phyloP scores from a whole-genome alignment of 495 filamentous ascomycete species.

The Cercophora scortea region DNA sequence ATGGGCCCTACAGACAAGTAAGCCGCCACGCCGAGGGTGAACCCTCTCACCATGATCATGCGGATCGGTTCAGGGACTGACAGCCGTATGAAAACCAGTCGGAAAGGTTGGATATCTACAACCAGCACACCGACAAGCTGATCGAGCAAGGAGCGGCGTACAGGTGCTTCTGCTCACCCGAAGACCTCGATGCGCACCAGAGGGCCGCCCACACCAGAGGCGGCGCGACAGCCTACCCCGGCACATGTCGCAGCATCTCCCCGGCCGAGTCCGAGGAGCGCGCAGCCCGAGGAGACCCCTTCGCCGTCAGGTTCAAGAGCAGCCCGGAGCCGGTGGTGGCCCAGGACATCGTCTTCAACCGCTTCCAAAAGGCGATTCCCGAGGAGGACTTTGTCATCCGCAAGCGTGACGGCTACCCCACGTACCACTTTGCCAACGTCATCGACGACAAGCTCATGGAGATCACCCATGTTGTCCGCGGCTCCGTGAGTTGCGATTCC shows the following conservation, averaged over 20 bases:
- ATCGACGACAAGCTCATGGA: conserved; percentile 92
- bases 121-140: conserved; percentile 60
- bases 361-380: conserved; percentile 36
- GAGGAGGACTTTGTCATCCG: conserved; percentile 62
- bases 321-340: conserved; percentile 51
- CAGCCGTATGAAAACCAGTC: conserved; percentile 45
- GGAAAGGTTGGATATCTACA: conserved; percentile 68
- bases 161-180: conserved; percentile 81
- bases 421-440: conserved; percentile 95
- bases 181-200: conserved; percentile 59
- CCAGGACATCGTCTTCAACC: conserved; percentile 70
- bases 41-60: neutral
- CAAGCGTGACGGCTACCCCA: conserved; percentile 86
- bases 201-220: conserved; percentile 50
- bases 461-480: conserved; percentile 91
- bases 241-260: conserved; percentile 62
- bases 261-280: conserved; percentile 59
- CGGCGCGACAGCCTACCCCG: conserved; percentile 63
- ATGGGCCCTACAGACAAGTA: conserved; percentile 84
- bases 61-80: neutral
- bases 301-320: conserved; percentile 69
- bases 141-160: conserved; percentile 69
- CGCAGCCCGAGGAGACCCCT: conserved; percentile 57
- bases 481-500: conserved; percentile 48
- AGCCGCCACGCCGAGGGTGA: neutral